Evolutionary conservation across 768 basidiomycete species (phyloP).

Genomic region (Solioccasus polychromus): DNA sequence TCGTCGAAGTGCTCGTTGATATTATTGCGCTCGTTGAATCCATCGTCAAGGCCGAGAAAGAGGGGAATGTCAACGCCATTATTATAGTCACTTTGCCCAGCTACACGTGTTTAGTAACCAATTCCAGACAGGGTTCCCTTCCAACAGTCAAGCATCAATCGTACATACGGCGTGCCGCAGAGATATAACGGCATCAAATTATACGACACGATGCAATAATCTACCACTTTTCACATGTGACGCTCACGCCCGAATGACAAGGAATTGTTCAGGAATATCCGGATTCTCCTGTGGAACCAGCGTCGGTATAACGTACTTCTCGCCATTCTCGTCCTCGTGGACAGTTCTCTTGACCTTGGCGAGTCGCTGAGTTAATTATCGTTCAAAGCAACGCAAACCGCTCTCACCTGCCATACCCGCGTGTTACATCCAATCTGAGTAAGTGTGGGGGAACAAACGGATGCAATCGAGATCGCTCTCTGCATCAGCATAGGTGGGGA

Average conservation of each 20-base stretch:
- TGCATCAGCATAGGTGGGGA: conserved; percentile 20
- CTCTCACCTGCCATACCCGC: conserved; percentile 65
- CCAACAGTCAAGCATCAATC: no score
- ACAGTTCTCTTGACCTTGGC: conserved; percentile 47
- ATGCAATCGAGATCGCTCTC: conserved; percentile 45
- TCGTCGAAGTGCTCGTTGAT: conserved; percentile 39
- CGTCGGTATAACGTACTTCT: conserved; percentile 33
- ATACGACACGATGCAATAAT: not conserved
- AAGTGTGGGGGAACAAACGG: conserved; percentile 49
- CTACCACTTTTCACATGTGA: conserved; percentile 1
- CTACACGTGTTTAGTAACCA: conserved; percentile 32
- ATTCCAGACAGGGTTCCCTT: not conserved
- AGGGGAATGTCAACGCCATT: not conserved
- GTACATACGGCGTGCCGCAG: not conserved
- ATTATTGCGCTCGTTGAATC: conserved; percentile 18
- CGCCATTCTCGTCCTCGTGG: conserved; percentile 36
- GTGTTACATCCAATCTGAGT: conserved; percentile 67
- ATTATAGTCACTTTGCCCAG: conserved; percentile 15
- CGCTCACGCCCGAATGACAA: conserved; percentile 49
- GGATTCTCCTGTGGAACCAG: conserved; percentile 58
- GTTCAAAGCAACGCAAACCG: not conserved
- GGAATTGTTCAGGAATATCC: conserved; percentile 70
- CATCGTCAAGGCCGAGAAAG: conserved; percentile 19
- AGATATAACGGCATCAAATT: not conserved
- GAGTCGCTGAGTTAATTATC: not conserved